phyloP scores from a whole-genome alignment of 2,329 filamentous ascomycete species.

The Elsinoe perseae region DNA sequence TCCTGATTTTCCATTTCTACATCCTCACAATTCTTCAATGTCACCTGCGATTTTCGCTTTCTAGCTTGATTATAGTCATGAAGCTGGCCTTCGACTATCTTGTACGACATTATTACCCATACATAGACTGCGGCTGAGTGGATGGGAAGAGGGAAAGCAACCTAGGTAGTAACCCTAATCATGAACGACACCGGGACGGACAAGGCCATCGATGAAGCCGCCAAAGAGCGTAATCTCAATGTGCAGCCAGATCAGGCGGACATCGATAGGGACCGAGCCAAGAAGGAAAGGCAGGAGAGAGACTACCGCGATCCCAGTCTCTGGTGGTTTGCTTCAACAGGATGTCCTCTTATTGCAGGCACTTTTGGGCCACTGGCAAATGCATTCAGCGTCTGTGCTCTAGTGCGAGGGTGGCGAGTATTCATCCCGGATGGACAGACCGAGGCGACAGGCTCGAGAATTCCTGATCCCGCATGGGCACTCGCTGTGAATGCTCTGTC shows the following conservation, averaged over 20 bases:
- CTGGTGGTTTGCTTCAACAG: constrained; percentile 57
- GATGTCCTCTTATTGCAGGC: constrained; percentile 49
- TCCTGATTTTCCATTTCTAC: background rate
- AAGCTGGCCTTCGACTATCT: background rate
- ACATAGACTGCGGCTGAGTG: background rate
- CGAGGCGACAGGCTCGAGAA: constrained; percentile 38
- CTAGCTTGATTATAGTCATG: background rate
- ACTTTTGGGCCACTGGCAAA: constrained; percentile 35
- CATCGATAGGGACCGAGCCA: constrained; percentile 29
- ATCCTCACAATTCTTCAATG: background rate
- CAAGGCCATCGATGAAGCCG: constrained; percentile 41
- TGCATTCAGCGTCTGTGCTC: constrained; percentile 39
- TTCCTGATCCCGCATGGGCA: constrained; percentile 49
- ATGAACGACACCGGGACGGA: constrained; percentile 51
- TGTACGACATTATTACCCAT: background rate
- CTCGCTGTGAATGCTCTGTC: constrained; percentile 50
- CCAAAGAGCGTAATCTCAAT: constrained; percentile 30
- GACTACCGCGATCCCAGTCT: constrained; percentile 41
- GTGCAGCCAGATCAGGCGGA: constrained; percentile 25
- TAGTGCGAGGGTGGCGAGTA: constrained; percentile 50
- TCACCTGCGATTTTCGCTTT: constrained; percentile 1
- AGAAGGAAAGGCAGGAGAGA: constrained; percentile 30
- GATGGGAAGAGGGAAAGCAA: background rate
- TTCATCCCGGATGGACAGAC: constrained; percentile 40
- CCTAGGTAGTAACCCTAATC: background rate